phyloP scores from a whole-genome alignment of 257 asterid genomes.

The Haberlea rhodopensis region DNA sequence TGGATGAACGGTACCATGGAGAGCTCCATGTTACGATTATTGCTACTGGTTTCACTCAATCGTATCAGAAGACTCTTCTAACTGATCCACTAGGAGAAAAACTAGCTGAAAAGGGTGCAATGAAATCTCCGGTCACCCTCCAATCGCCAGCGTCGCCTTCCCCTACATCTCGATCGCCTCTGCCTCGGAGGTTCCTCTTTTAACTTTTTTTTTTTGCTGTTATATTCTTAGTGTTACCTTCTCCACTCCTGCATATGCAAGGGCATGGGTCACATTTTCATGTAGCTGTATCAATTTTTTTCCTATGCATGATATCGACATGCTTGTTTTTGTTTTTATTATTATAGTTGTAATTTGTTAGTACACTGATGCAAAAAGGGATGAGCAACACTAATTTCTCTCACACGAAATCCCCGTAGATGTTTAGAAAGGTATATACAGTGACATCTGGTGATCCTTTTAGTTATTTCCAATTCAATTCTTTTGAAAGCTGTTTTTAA shows the following conservation, averaged over 20 bases:
- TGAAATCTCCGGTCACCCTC: constrained; percentile 40
- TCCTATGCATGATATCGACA: not conserved
- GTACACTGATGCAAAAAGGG: no score
- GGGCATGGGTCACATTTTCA: constrained; percentile 10
- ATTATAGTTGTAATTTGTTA: no score
- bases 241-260: not conserved
- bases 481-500: no score
- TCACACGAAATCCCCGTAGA: no score
- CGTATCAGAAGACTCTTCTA: constrained; percentile 73
- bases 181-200: constrained; percentile 41
- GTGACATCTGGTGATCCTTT: no score
- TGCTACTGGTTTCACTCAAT: constrained; percentile 93
- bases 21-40: constrained; percentile 95
- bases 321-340: no score
- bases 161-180: constrained; percentile 29
- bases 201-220: constrained; percentile 27
- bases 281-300: not conserved
- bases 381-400: no score
- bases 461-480: no score
- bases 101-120: constrained; percentile 38
- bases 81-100: constrained; percentile 81
- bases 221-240: not conserved
- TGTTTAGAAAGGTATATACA: no score
- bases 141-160: constrained; percentile 34
- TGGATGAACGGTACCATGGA: constrained; percentile 89